These are phyloP conservation scores for Pseudozyma sp. DNA, from an alignment of 1,284 basidiomycete species.

Conservation along the genomic window DNA sequence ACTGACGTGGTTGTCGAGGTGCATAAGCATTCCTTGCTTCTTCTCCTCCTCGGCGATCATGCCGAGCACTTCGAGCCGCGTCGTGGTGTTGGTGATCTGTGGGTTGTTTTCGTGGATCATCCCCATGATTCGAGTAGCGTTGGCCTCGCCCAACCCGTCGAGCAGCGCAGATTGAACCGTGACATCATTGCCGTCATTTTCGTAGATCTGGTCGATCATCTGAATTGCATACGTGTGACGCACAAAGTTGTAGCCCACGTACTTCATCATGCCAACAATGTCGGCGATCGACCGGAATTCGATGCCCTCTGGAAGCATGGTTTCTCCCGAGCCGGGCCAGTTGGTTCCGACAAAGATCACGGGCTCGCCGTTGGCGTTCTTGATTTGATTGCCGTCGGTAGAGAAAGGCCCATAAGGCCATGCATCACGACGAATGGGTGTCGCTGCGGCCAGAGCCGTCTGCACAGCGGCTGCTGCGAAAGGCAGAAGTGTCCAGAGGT, in stretches of 20 bases:
- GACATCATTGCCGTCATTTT: constrained; percentile 34
- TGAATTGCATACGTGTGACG: constrained; percentile 45
- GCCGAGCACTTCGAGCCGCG: constrained; percentile 28
- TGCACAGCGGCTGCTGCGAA: constrained; percentile 22
- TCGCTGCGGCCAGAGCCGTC: constrained; percentile 12
- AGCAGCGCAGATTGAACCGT: constrained; percentile 25
- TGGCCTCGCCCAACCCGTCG: constrained; percentile 25
- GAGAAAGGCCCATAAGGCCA: constrained; percentile 40
- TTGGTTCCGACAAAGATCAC: constrained; percentile 43
- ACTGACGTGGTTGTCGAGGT: constrained; percentile 47
- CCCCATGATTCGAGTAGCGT: constrained; percentile 39
- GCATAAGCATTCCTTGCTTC: constrained; percentile 42
- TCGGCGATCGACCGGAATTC: constrained; percentile 30
- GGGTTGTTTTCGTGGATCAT: constrained; percentile 40
- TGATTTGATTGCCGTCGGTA: constrained; percentile 38
- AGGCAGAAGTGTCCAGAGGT: constrained; percentile 15
- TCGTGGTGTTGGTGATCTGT: constrained; percentile 29
- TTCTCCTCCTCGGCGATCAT: constrained; percentile 39
- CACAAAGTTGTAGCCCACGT: constrained; percentile 47
- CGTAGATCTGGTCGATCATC: constrained; percentile 54
- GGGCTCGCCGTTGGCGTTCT: constrained; percentile 32
- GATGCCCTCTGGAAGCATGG: constrained; percentile 46
- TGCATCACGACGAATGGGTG: constrained; percentile 18
- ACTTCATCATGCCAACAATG: constrained; percentile 37
- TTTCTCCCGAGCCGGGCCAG: constrained; percentile 45